A percentile compares a stretch with the other conserved stretches of the same genome.
Evolutionary conservation across 1,284 basidiomycete genomes (phyloP).

Genomic region (Phaffia rhodozyma): DNA sequence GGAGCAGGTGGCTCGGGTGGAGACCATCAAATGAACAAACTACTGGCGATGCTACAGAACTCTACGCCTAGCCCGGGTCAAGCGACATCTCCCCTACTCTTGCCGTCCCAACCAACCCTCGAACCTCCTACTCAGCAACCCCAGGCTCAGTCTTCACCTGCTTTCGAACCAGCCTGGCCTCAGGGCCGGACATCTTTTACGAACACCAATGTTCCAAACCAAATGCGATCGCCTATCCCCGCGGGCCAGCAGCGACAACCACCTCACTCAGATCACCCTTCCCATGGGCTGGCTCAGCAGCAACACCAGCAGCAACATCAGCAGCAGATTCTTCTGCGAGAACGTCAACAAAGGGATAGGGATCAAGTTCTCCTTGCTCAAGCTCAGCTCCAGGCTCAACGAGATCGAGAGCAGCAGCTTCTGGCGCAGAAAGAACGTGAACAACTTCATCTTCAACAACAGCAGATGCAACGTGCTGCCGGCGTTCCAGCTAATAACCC

Average conservation of each 20-base stretch:
- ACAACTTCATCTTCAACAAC: background rate
- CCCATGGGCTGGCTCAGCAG: background rate
- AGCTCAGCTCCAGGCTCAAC: too few relatives aligned
- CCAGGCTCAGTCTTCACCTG: too few relatives aligned
- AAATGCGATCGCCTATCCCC: too few relatives aligned
- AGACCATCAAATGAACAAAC: constrained; percentile 16
- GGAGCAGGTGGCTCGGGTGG: background rate
- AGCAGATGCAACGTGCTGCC: background rate
- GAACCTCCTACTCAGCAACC: background rate
- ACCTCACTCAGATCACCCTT: background rate
- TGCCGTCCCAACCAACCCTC: background rate
- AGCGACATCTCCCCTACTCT: background rate
- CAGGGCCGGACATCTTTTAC: too few relatives aligned
- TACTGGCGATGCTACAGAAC: constrained; percentile 13
- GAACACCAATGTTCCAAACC: too few relatives aligned
- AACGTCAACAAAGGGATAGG: background rate
- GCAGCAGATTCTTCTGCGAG: background rate
- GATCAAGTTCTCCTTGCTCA: background rate
- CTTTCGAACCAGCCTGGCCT: too few relatives aligned
- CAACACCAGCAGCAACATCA: constrained; percentile 9
- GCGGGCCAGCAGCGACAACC: too few relatives aligned
- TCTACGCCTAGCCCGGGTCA: background rate
- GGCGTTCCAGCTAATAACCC: too few relatives aligned
- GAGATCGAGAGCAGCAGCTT: too few relatives aligned
- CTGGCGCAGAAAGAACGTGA: background rate